Evolutionary conservation across 441 rosid genomes (phyloP).

Genomic region (Hura crepitans): DNA sequence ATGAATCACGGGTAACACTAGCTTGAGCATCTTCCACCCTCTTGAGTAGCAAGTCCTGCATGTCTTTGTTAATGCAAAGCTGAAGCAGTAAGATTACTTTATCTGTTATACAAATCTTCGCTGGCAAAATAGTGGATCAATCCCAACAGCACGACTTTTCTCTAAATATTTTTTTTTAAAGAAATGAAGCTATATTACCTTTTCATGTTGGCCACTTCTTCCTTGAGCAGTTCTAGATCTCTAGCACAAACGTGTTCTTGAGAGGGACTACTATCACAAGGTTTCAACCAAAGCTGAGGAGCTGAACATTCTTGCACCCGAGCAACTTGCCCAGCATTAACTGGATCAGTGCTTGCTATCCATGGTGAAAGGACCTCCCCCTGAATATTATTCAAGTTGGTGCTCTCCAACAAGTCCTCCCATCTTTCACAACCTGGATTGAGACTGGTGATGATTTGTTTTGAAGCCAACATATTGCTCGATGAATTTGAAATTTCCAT

Average conservation of each 20-base stretch:
- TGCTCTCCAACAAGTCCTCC: slow-evolving; percentile 71
- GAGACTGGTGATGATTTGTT: slow-evolving; percentile 42
- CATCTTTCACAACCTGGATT: slow-evolving; percentile 64
- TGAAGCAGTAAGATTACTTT: not conserved
- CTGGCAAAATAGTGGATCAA: not conserved
- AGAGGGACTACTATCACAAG: slow-evolving; percentile 32
- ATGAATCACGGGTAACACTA: slow-evolving; percentile 61
- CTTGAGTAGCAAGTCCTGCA: slow-evolving; percentile 40
- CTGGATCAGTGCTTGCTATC: slow-evolving; percentile 44
- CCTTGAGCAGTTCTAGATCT: slow-evolving; percentile 50
- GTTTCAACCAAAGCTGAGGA: slow-evolving; percentile 38
- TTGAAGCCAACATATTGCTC: slow-evolving; percentile 50
- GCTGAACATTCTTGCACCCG: slow-evolving; percentile 36
- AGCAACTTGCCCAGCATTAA: slow-evolving; percentile 37
- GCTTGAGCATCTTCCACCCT: slow-evolving; percentile 50
- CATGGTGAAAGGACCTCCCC: slow-evolving; percentile 56
- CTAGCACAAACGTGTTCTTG: slow-evolving; percentile 36
- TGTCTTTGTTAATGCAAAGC: slow-evolving; percentile 45
- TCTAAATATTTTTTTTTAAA: not conserved
- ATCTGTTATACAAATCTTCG: no score
- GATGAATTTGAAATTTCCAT: slow-evolving; percentile 55
- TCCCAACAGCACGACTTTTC: not conserved
- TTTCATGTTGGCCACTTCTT: slow-evolving; percentile 56
- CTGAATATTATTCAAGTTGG: slow-evolving; percentile 56
- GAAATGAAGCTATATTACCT: slow-evolving; percentile 38